A percentile compares a stretch with the other conserved stretches of the same genome.
phyloP scores from a whole-genome alignment of 306 rosid genomes.

The Quercus robur region DNA sequence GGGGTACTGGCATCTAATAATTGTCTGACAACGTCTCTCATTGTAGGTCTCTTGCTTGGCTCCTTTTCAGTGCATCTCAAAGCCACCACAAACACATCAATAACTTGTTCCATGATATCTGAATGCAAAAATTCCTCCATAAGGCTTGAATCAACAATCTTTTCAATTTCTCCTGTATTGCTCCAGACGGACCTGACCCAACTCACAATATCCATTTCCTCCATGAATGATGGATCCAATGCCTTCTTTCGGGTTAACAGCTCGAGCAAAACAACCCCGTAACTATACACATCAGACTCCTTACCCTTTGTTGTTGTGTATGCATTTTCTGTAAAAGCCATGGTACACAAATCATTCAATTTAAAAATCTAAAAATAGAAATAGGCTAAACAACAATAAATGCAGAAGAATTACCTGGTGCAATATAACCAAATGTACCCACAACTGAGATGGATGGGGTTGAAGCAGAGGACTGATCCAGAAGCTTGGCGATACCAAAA shows the following conservation, averaged over 20 bases:
- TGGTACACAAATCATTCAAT: background rate
- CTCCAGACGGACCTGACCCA: conserved; percentile 61
- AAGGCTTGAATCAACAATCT: conserved; percentile 56
- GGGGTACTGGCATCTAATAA: conserved; percentile 33
- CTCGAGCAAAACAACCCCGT: conserved; percentile 78
- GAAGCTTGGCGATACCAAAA: conserved; percentile 82
- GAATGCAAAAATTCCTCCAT: conserved; percentile 39
- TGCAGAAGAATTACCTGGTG: conserved; percentile 56
- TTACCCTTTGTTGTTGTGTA: conserved; percentile 34
- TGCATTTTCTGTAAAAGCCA: conserved; percentile 56
- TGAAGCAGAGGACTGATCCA: conserved; percentile 58
- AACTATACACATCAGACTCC: conserved; percentile 77
- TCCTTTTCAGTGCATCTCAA: conserved; percentile 59
- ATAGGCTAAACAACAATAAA: background rate
- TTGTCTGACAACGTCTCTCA: conserved; percentile 51
- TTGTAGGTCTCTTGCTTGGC: conserved; percentile 56
- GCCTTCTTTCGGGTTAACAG: conserved; percentile 70
- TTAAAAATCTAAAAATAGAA: background rate
- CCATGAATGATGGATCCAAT: conserved; percentile 42
- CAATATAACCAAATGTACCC: conserved; percentile 80
- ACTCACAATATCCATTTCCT: conserved; percentile 34
- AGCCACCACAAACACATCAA: conserved; percentile 45
- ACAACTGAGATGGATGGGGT: conserved; percentile 33
- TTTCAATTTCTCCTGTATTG: conserved; percentile 34
- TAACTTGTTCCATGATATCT: conserved; percentile 37